Conservation (phyloP, 2,329 filamentous ascomycete species). For the Xylogone sp. region DNA sequence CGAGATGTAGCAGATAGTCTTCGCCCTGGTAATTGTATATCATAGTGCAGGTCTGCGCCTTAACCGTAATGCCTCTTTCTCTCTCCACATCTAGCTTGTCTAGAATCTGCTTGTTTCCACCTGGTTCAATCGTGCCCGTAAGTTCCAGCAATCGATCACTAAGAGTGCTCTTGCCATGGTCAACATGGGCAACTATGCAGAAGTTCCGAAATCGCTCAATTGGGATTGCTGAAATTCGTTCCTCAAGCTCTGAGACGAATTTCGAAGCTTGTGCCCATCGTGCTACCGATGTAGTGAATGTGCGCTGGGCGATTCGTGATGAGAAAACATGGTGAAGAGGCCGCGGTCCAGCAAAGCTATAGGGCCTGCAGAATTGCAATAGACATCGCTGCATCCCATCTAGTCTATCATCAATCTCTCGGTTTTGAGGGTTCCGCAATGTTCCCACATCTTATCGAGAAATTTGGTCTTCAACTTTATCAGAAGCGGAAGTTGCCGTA, state of each 20-base stretch:
- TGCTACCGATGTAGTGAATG: slow-evolving; percentile 25
- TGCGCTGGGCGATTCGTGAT: slow-evolving; percentile 6
- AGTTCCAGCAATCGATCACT: slow-evolving; percentile 89
- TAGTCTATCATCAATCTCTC: slow-evolving; percentile 6
- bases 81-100: slow-evolving; percentile 97
- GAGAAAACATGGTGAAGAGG: slow-evolving; percentile 23
- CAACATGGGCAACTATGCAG: slow-evolving; percentile 97
- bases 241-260: slow-evolving; percentile 41
- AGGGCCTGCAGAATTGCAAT: slow-evolving; percentile 27
- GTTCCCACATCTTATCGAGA: neutral
- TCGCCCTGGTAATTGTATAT: slow-evolving; percentile 81
- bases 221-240: slow-evolving; percentile 68
- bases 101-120: slow-evolving; percentile 88
- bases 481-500: neutral
- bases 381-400: slow-evolving; percentile 31
- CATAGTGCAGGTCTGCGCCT: slow-evolving; percentile 98
- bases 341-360: slow-evolving; percentile 25
- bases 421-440: neutral
- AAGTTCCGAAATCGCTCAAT: slow-evolving; percentile 87
- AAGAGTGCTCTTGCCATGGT: slow-evolving; percentile 97
- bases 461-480: neutral
- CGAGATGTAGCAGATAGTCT: slow-evolving; percentile 91
- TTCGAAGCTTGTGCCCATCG: slow-evolving; percentile 26
- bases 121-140: slow-evolving; percentile 86
- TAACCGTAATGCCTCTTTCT: slow-evolving; percentile 95